Percentiles rank a stretch among this genome's conserved stretches.
Conservation (phyloP, 768 basidiomycete genomes). For the Vararia minispora region DNA sequence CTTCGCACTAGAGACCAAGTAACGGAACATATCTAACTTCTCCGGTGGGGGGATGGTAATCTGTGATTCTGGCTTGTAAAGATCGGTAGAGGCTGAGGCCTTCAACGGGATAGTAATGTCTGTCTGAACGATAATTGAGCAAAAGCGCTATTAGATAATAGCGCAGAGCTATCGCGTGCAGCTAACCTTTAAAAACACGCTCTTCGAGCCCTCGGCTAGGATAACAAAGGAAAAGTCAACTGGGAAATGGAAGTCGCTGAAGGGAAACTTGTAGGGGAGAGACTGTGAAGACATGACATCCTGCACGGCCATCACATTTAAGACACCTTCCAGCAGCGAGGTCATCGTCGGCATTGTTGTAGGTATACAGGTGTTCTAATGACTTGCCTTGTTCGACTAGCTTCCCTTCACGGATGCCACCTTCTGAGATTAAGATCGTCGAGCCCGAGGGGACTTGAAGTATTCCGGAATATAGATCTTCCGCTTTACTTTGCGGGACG, state of each 20-base stretch:
- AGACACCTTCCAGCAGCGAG: conserved; percentile 41
- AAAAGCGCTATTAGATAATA: background rate
- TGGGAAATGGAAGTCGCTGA: conserved; percentile 57
- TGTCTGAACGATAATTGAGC: conserved; percentile 33
- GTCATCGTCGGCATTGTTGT: background rate
- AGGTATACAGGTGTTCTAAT: background rate
- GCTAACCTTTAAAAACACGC: conserved; percentile 59
- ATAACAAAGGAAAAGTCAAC: conserved; percentile 64
- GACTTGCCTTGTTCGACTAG: conserved; percentile 38
- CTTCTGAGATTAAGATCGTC: conserved; percentile 52
- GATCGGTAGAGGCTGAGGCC: conserved; percentile 14
- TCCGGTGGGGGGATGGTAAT: conserved; percentile 36
- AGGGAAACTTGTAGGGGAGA: conserved; percentile 68
- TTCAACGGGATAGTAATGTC: conserved; percentile 41
- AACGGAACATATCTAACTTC: conserved; percentile 43
- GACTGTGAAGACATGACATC: conserved; percentile 54
- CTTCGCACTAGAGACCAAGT: conserved; percentile 51
- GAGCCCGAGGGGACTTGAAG: conserved; percentile 62
- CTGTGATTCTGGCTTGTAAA: conserved; percentile 40
- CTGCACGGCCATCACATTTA: conserved; percentile 54
- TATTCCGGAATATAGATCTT: conserved; percentile 65
- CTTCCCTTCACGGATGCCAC: conserved; percentile 55
- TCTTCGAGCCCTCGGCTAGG: conserved; percentile 52
- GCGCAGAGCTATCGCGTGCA: background rate
- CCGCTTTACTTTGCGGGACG: conserved; percentile 52